phyloP scores from a whole-genome alignment of 2,329 filamentous ascomycete species.

The Aspergillus felis region DNA sequence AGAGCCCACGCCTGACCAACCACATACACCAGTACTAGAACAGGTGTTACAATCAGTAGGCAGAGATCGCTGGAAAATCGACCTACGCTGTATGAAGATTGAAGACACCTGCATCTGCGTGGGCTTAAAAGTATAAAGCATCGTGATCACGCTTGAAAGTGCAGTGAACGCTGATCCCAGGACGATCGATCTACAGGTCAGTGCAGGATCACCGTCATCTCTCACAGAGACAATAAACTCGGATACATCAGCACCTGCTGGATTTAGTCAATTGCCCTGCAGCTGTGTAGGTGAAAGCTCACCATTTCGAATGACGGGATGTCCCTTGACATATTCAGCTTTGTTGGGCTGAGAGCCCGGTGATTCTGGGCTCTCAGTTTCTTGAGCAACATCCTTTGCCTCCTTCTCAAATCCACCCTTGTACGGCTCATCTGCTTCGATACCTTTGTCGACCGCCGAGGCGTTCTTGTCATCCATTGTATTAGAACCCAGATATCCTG shows the following conservation, averaged over 20 bases:
- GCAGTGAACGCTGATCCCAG: constrained; percentile 18
- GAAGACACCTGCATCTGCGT: constrained; percentile 14
- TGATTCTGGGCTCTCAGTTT: neutral
- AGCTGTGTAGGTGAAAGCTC: neutral
- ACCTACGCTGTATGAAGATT: constrained; percentile 17
- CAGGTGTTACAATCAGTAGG: neutral
- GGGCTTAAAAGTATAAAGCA: constrained; percentile 21
- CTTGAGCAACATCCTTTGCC: neutral
- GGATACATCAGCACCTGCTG: constrained; percentile 16
- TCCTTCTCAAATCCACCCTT: neutral
- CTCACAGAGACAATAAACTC: constrained; percentile 15
- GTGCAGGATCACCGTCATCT: constrained; percentile 17
- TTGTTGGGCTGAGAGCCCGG: neutral
- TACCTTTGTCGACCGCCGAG: neutral
- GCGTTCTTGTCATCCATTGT: neutral
- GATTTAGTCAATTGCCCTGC: neutral
- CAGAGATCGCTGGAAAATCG: neutral
- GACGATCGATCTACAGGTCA: constrained; percentile 19
- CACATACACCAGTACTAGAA: constrained; percentile 14
- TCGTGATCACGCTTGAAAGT: constrained; percentile 21
- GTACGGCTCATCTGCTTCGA: neutral
- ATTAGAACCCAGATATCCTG: neutral
- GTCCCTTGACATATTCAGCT: constrained; percentile 15
- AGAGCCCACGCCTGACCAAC: constrained; percentile 15
- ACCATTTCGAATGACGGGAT: constrained; percentile 19